A percentile compares a stretch with the other conserved stretches of the same genome.
Conservation (phyloP, 1,139 yeast species). For the Geotrichum phurueaensis region DNA sequence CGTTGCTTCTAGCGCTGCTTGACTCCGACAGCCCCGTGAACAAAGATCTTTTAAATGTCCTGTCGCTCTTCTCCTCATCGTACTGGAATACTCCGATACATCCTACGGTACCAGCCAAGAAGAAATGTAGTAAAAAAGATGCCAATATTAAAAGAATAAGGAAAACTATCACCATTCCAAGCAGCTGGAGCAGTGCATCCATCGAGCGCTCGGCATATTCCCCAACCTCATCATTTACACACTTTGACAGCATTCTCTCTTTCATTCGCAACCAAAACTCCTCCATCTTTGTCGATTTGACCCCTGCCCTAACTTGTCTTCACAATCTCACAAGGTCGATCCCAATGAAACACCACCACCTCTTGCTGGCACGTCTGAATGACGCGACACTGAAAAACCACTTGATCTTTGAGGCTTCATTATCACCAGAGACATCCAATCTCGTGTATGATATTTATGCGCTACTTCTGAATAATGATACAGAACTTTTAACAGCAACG, state of each 20-base stretch:
- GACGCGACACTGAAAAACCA: neutral
- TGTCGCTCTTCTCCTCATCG: neutral
- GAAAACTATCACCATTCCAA: neutral
- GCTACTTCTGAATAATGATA: neutral
- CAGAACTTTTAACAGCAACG: neutral
- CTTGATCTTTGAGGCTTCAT: neutral
- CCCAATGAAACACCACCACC: neutral
- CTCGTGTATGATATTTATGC: neutral
- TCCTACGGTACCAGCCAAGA: neutral
- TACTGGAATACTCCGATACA: neutral
- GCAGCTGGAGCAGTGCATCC: neutral
- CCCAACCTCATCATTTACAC: neutral
- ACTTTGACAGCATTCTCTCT: neutral
- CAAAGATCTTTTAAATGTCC: neutral
- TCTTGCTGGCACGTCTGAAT: neutral
- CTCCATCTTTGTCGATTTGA: neutral
- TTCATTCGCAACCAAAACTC: neutral
- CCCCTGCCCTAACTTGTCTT: slow-evolving; percentile 12
- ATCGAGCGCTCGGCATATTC: neutral
- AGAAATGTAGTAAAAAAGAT: neutral
- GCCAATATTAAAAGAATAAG: neutral
- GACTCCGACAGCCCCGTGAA: neutral
- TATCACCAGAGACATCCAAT: neutral
- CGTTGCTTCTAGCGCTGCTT: neutral
- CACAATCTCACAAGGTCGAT: neutral